phyloP scores from a whole-genome alignment of 2,329 filamentous ascomycete genomes.

The Paramyrothecium sp. region DNA sequence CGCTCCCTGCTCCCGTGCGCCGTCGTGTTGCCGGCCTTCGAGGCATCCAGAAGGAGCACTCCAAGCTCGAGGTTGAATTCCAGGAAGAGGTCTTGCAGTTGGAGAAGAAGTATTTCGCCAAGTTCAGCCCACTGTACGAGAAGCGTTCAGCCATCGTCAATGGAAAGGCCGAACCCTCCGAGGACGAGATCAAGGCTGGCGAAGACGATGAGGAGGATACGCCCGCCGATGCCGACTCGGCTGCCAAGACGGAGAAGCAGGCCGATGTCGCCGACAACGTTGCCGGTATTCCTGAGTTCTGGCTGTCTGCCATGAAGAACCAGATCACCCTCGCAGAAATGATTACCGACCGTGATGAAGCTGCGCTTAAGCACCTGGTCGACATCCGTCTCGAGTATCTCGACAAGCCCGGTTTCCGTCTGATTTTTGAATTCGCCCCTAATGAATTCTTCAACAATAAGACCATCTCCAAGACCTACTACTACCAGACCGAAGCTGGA shows the following conservation, averaged over 20 bases:
- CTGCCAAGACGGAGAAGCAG: constrained; percentile 56
- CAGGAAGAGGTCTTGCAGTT: constrained; percentile 97
- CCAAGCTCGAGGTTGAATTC: constrained; percentile 96
- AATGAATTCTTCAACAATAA: constrained; percentile 99
- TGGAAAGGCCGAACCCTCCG: constrained; percentile 79
- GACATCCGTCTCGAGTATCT: constrained; percentile 99
- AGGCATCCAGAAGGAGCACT: constrained; percentile 97
- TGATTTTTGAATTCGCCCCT: constrained; percentile 94
- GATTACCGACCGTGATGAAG: constrained; percentile 97
- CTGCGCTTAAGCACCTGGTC: constrained; percentile 81
- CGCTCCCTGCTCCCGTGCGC: constrained; percentile 82
- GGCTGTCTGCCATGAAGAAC: constrained; percentile 99
- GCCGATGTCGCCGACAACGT: constrained; percentile 54
- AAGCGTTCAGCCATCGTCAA: constrained; percentile 93
- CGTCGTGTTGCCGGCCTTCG: constrained; percentile 93
- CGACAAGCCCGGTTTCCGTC: constrained; percentile 94
- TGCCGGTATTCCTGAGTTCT: constrained; percentile 95
- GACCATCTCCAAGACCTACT: constrained; percentile 96
- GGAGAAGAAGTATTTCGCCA: constrained; percentile 99
- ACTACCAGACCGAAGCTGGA: constrained; percentile 97
- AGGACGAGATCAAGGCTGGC: constrained; percentile 82
- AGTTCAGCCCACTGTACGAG: constrained; percentile 96
- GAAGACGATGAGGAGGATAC: constrained; percentile 78
- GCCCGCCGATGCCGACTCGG: constrained; percentile 57
- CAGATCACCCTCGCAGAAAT: constrained; percentile 95